Conservation (phyloP, 257 asterid genomes). For the Solanum paucissectum region DNA sequence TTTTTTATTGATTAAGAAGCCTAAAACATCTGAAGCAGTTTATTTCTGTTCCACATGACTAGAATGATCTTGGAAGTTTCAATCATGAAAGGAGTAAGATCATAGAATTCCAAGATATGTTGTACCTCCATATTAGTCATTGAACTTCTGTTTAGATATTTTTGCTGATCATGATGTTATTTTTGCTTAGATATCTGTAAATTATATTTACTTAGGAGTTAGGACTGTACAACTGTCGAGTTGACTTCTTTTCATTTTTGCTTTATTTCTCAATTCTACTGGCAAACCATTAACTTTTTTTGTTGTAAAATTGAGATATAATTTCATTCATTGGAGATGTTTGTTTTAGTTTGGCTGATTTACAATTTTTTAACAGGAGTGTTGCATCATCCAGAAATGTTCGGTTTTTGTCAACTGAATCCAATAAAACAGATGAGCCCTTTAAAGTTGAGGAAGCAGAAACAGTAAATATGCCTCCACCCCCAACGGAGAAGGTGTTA, state of each 20-base stretch:
- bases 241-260: background rate
- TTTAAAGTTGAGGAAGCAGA: slow-evolving; percentile 78
- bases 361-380: slow-evolving; percentile 14
- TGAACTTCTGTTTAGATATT: background rate
- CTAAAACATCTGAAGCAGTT: background rate
- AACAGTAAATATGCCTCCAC: slow-evolving; percentile 69
- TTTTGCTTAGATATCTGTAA: background rate
- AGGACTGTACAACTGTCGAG: background rate
- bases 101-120: background rate
- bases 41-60: background rate
- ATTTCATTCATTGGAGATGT: background rate
- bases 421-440: slow-evolving; percentile 31
- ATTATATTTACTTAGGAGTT: background rate
- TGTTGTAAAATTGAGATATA: background rate
- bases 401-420: slow-evolving; percentile 38
- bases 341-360: background rate
- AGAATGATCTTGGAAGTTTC: background rate
- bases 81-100: background rate
- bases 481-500: slow-evolving; percentile 73
- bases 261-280: background rate
- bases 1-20: background rate
- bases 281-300: background rate
- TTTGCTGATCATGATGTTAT: background rate
- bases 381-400: slow-evolving; percentile 30
- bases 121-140: background rate